Base-by-base conservation (phyloP, 768 basidiomycete genomes). In the Cyclocybe cylindracea region DNA sequence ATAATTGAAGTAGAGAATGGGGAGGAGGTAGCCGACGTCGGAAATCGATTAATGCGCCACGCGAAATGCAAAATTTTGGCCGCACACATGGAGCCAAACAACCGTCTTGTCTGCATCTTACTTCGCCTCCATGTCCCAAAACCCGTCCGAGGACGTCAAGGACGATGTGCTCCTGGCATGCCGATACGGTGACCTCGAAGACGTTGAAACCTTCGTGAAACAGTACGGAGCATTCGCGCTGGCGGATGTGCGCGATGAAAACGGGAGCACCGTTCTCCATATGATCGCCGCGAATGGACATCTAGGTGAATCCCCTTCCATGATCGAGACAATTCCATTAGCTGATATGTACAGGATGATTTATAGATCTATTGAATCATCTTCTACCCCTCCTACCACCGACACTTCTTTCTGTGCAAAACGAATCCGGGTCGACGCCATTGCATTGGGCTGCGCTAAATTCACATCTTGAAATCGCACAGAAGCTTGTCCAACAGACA, bases 371-470 rank as follows among this genome's bases (percentile, higher is more conserved):
- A 8, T 78, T 97, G 40, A 76, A 85, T 42, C 85, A 83, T 61
- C 77, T 98, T 10, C 77, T 96, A 3, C 80, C 91, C 2, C 65
- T 83, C 48, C 51, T 80, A 6, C 72, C 80, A 11, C 65, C 86
- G 9, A 66, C 78, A 2, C 68, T 91, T 6, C 62, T 94, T 16
- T 70, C 83, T 2, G 71, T 75, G 0, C 80, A 80, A 53, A 98
- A 97, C 63, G 66, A 66, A 29, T 78, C 89, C 0, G 78, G 84
- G 46, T 95, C 94, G 19, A 95, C 91, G 2, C 79, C 95, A 6
- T 70, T 97, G 5, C 95, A 98, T 63, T 97, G 94, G 94, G 94
- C 94, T 0, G 83, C 89, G 2, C 67, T 94, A 37, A 98, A 97
- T 66, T 73, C 79, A 2, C 94, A 95, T 59, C 79, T 96, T 3